Percentiles rank a stretch among this genome's conserved stretches.
Conservation (phyloP, 106 monocot species). For the Apostasia ramifera region DNA sequence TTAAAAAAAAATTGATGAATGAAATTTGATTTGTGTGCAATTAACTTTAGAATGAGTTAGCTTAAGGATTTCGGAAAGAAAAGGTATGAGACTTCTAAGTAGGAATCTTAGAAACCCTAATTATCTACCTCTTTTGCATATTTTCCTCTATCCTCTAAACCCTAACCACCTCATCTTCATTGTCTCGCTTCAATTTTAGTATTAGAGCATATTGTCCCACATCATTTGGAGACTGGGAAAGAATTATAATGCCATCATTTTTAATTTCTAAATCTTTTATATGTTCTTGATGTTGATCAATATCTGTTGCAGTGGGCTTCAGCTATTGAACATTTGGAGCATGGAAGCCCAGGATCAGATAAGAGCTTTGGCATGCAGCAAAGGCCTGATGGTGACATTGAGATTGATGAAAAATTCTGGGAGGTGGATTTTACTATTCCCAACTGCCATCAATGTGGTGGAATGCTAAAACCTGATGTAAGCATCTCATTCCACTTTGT, state of each 20-base stretch:
- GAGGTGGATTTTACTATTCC: constrained; percentile 86
- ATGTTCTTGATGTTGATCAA: constrained; percentile 11
- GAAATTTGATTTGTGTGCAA: too few relatives aligned
- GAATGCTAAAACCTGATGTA: constrained; percentile 97
- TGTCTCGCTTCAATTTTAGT: too few relatives aligned
- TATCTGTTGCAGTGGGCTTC: constrained; percentile 71
- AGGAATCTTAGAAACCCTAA: too few relatives aligned
- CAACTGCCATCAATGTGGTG: constrained; percentile 69
- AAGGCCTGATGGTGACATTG: constrained; percentile 98
- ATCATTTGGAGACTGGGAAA: too few relatives aligned
- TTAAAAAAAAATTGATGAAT: too few relatives aligned
- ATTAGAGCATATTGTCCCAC: too few relatives aligned
- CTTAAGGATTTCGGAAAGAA: too few relatives aligned
- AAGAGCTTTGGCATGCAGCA: constrained; percentile 97
- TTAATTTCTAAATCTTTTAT: constrained; percentile 4
- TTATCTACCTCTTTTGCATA: too few relatives aligned
- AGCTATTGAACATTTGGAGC: constrained; percentile 78
- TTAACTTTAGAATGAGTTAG: too few relatives aligned
- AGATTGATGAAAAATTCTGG: constrained; percentile 95
- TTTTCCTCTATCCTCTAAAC: too few relatives aligned
- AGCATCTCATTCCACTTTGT: constrained; percentile 12
- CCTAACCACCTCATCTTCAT: too few relatives aligned
- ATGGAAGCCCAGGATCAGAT: constrained; percentile 69
- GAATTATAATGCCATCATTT: neutral
- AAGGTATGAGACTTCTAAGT: too few relatives aligned